phyloP scores from a whole-genome alignment of 345 rosid species.

The Eucalyptus camaldulensis region DNA sequence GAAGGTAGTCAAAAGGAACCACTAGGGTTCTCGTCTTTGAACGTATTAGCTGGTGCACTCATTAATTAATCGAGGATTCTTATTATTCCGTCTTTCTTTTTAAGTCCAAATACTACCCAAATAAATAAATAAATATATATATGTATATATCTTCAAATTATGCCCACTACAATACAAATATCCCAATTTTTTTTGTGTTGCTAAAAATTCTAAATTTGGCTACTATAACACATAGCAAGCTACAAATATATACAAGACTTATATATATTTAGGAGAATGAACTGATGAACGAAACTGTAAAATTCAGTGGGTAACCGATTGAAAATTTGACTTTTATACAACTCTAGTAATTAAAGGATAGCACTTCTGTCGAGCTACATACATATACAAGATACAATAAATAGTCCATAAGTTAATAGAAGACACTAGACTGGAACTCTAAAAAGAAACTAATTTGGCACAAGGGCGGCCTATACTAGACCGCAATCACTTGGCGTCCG shows the following conservation, averaged over 20 bases:
- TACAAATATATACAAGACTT: neutral
- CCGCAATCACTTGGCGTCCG: neutral
- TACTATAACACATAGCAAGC: neutral
- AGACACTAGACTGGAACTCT: neutral
- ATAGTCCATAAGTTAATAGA: neutral
- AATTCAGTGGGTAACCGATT: neutral
- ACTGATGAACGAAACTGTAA: neutral
- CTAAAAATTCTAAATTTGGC: neutral
- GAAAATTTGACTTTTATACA: neutral
- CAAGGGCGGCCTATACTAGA: neutral
- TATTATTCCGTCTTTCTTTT: neutral
- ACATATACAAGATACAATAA: neutral
- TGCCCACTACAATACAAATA: no score
- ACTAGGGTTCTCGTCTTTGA: neutral
- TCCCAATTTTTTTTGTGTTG: fast-evolving
- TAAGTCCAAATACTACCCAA: neutral
- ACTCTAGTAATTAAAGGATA: neutral
- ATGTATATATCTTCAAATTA: neutral
- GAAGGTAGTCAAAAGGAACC: neutral
- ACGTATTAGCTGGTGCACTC: slow-evolving; percentile 5
- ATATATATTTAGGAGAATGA: neutral
- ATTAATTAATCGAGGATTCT: neutral
- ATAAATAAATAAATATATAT: no score
- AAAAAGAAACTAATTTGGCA: neutral
- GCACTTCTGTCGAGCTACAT: neutral